Percentiles rank a stretch among this genome's conserved stretches.
phyloP scores from a whole-genome alignment of 2,329 filamentous ascomycete species.

The Penicillium polonicum region DNA sequence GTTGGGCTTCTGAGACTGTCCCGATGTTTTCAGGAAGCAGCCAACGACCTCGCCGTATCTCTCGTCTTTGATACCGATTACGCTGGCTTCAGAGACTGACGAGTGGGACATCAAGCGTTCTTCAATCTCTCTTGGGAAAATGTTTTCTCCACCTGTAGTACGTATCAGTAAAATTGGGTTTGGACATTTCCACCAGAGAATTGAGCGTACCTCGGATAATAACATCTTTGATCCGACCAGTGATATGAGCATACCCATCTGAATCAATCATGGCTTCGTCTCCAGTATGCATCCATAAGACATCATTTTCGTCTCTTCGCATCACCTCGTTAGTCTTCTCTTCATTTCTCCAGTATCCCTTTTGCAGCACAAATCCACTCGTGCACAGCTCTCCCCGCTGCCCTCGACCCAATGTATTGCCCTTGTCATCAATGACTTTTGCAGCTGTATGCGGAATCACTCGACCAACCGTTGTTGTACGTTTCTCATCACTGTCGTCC shows the following conservation, averaged over 20 bases:
- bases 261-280: constrained; percentile 52
- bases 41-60: constrained; percentile 50
- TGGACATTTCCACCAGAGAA: no score
- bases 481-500: constrained; percentile 65
- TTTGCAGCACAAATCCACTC: constrained; percentile 66
- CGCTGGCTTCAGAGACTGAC: constrained; percentile 58
- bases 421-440: constrained; percentile 53
- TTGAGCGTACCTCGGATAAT: constrained; percentile 56
- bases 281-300: constrained; percentile 63
- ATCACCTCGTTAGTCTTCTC: constrained; percentile 62
- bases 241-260: constrained; percentile 66
- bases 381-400: constrained; percentile 69
- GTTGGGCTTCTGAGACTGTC: no score
- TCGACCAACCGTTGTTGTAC: constrained; percentile 68
- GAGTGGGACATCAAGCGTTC: constrained; percentile 63
- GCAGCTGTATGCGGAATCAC: constrained; percentile 73
- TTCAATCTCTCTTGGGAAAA: constrained; percentile 69
- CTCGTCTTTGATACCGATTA: constrained; percentile 61
- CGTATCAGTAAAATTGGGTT: no score
- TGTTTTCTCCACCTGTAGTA: constrained; percentile 56
- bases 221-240: constrained; percentile 72
- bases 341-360: constrained; percentile 44
- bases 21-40: constrained; percentile 49
- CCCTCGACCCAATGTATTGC: constrained; percentile 38
- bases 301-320: constrained; percentile 56